A percentile compares a stretch with the other conserved stretches of the same genome.
These are phyloP conservation scores for Aspergillus panamensis DNA, from an alignment of 495 filamentous ascomycete genomes.

Conservation along the genomic window DNA sequence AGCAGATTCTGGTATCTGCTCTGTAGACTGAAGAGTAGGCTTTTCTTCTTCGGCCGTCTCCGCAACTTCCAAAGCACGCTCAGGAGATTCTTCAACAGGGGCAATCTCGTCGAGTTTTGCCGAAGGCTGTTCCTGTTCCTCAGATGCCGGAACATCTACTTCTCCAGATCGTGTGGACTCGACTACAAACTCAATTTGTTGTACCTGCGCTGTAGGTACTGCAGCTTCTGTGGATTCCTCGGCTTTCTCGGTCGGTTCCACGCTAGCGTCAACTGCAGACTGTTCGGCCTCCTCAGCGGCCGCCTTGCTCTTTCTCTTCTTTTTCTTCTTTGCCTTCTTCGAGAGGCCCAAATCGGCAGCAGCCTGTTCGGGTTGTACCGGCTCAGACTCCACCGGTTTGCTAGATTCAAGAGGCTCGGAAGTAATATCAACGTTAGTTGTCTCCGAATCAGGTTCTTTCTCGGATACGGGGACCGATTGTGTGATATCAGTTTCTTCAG, in stretches of 20 bases:
- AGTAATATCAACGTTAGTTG: not conserved
- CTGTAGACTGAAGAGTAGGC: not conserved
- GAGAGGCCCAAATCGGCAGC: slow-evolving; percentile 15
- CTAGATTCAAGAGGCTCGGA: slow-evolving; percentile 1
- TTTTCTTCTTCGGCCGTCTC: slow-evolving; percentile 1
- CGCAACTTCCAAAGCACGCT: not conserved
- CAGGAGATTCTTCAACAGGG: not conserved
- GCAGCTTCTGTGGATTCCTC: not conserved
- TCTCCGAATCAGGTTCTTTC: slow-evolving; percentile 1
- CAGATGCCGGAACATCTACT: not conserved
- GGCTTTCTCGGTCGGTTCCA: not conserved
- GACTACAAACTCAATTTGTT: not conserved
- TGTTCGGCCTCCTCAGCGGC: slow-evolving; percentile 6
- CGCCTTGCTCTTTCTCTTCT: slow-evolving; percentile 36
- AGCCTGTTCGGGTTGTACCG: slow-evolving; percentile 10
- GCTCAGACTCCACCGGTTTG: slow-evolving; percentile 5
- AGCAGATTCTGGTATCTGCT: not conserved
- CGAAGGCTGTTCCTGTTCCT: not conserved
- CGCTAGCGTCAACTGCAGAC: not conserved
- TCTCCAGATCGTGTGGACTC: not conserved
- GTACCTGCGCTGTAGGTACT: not conserved
- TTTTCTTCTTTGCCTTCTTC: slow-evolving; percentile 41
- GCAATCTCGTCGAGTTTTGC: not conserved
- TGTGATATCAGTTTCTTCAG: not conserved
- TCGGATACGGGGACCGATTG: not conserved